Base-by-base conservation (phyloP, 1,284 basidiomycete genomes). In the Ceratobasidium sp. region DNA sequence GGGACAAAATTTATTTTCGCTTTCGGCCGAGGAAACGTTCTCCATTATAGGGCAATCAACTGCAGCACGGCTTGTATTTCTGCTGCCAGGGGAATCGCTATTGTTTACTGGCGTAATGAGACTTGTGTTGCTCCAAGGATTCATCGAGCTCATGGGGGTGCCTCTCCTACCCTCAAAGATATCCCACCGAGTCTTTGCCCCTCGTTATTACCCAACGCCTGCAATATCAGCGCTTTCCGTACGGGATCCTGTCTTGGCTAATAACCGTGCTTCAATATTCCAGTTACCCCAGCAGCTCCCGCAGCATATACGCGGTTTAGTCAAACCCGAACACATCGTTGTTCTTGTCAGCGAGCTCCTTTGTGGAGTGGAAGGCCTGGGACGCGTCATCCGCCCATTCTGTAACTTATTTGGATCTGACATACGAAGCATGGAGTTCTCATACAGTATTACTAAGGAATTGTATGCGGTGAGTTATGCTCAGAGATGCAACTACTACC, bases 151-250 rank as follows among this genome's bases (percentile, higher is more conserved):
- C 0, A 83, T 85, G 15, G 92, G 91, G 0, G 83, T 86, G 8
- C 83, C 82, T 0, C 81, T 93, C 8, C 60, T 77, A 0, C 81
- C 89, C 0, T 89, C 89, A 0, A 61, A 80, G 3, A 80, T 76
- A 0, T 77, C 80, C 4, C 85, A 92, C 77, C 82, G 82, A 28
- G 84, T 93, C 28, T 94, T 89, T 80, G 90, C 92, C 1, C 91
- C 92, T 0, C 86, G 88, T 13, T 92, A 89, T 0, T 88, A 91
- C 7, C 91, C 92, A 0, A 82, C 94, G 7, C 91, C 92, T 2
- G 80, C 88, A 23, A 82, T 92, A 26, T 82, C 85, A 58, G 85
- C 39, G 33, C 42, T 26, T 13, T 31, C 45, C 33, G 28, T 23
- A n/a, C 11, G 37, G 15, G 26, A 73, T 3, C 11, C 3, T 28